Evolutionary conservation across 2,329 filamentous ascomycete species (phyloP).

Genomic region (Madurella mycetomatis): DNA sequence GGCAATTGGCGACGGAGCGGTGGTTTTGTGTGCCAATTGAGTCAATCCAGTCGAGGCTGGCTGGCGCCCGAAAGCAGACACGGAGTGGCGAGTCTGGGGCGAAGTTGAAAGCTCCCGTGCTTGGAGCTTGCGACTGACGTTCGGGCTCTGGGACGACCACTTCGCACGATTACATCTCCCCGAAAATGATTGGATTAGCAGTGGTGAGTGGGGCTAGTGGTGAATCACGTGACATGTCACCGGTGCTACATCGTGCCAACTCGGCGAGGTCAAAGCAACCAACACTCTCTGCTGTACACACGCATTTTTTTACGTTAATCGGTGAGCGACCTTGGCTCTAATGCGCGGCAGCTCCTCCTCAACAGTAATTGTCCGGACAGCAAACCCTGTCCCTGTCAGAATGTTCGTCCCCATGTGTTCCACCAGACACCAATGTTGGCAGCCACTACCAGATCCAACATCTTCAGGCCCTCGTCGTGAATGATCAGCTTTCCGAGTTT

Average conservation of each 20-base stretch:
- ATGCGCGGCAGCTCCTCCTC: not conserved
- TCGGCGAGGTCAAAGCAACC: not conserved
- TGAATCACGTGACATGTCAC: conserved; percentile 20
- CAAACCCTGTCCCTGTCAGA: conserved; percentile 15
- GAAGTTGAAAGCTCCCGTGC: conserved; percentile 18
- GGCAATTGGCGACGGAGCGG: not conserved
- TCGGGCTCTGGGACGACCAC: conserved; percentile 24
- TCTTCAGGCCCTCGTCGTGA: conserved; percentile 84
- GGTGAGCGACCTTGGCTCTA: too few species aligned
- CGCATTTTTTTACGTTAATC: too few species aligned
- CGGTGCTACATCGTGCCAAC: not conserved
- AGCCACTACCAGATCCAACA: conserved; percentile 88
- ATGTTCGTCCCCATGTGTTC: conserved; percentile 69
- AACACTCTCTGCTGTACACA: not conserved
- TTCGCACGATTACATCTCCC: conserved; percentile 37
- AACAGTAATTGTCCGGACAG: conserved; percentile 11
- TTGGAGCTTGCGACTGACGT: conserved; percentile 9
- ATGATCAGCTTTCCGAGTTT: conserved; percentile 94
- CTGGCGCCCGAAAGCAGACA: not conserved
- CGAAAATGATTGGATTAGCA: conserved; percentile 34
- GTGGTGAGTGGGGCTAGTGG: not conserved
- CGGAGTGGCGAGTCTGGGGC: conserved; percentile 15
- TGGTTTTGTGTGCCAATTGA: conserved; percentile 4
- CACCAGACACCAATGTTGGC: conserved; percentile 93
- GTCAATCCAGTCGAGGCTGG: not conserved